Evolutionary conservation across 768 basidiomycete species (phyloP).

Genomic region (Rickenella mellea): DNA sequence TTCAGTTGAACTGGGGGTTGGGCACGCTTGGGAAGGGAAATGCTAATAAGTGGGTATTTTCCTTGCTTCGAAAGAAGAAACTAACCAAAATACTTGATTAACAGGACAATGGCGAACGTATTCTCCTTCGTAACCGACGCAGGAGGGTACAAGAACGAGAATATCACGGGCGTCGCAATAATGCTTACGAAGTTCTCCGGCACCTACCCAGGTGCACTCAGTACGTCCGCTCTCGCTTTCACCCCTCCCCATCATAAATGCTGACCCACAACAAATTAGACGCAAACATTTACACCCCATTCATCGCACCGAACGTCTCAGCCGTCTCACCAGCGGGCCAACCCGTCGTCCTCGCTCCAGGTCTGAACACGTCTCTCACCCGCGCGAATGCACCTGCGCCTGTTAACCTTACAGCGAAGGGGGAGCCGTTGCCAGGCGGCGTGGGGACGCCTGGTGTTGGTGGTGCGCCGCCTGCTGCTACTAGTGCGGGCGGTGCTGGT

Average conservation of each 20-base stretch:
- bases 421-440: too few relatives aligned
- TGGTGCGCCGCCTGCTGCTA: too few relatives aligned
- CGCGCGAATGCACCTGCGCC: conserved; percentile 23
- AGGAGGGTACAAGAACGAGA: conserved; percentile 33
- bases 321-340: conserved; percentile 34
- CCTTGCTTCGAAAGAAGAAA: neutral
- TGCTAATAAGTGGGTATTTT: conserved; percentile 32
- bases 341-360: conserved; percentile 26
- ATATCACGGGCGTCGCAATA: conserved; percentile 15
- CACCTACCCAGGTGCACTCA: conserved; percentile 34
- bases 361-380: conserved; percentile 26
- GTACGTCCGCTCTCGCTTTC: too few relatives aligned
- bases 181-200: conserved; percentile 33
- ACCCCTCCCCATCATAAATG: neutral
- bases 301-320: conserved; percentile 30
- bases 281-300: conserved; percentile 29
- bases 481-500: too few relatives aligned
- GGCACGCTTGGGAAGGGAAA: conserved; percentile 50
- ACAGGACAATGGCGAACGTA: conserved; percentile 34
- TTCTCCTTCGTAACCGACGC: conserved; percentile 38
- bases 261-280: conserved; percentile 8
- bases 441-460: too few relatives aligned
- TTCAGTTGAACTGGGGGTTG: conserved; percentile 54
- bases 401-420: conserved; percentile 28
- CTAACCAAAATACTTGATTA: conserved; percentile 2